Evolutionary conservation across 2,329 filamentous ascomycete genomes (phyloP).

Genomic region (Dothistroma septosporum): DNA sequence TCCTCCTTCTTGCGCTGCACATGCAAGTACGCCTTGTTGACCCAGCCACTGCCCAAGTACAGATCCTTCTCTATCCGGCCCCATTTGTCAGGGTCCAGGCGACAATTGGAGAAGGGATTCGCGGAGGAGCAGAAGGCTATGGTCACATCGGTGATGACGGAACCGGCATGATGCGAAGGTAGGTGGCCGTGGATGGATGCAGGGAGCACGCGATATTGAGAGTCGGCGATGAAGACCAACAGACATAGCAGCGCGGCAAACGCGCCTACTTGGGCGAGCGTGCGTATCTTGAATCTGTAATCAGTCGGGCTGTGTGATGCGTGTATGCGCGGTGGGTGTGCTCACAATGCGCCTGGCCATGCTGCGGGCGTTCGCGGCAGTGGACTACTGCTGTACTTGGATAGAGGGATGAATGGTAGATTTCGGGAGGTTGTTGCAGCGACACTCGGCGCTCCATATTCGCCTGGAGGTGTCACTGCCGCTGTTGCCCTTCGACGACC

Average conservation of each 20-base stretch:
- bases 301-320: neutral
- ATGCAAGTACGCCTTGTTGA: slow-evolving; percentile 73
- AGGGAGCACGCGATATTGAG: slow-evolving; percentile 80
- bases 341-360: slow-evolving; percentile 26
- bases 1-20: slow-evolving; percentile 82
- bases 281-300: slow-evolving; percentile 50
- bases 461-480: neutral
- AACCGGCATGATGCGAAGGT: slow-evolving; percentile 77
- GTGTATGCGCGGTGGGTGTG: neutral
- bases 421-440: slow-evolving; percentile 6
- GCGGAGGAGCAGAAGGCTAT: slow-evolving; percentile 70
- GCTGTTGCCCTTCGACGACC: neutral
- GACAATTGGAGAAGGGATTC: slow-evolving; percentile 51
- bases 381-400: neutral
- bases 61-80: slow-evolving; percentile 85
- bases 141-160: slow-evolving; percentile 80
- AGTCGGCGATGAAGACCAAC: slow-evolving; percentile 77
- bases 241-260: slow-evolving; percentile 61
- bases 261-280: slow-evolving; percentile 69
- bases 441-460: neutral
- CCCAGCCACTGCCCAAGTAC: slow-evolving; percentile 70
- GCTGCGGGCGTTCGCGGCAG: slow-evolving; percentile 1
- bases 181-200: slow-evolving; percentile 81
- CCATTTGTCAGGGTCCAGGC: slow-evolving; percentile 69
- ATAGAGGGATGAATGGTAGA: neutral